Conservation (phyloP, 2,329 filamentous ascomycete species). For the Paraphoma sp. region DNA sequence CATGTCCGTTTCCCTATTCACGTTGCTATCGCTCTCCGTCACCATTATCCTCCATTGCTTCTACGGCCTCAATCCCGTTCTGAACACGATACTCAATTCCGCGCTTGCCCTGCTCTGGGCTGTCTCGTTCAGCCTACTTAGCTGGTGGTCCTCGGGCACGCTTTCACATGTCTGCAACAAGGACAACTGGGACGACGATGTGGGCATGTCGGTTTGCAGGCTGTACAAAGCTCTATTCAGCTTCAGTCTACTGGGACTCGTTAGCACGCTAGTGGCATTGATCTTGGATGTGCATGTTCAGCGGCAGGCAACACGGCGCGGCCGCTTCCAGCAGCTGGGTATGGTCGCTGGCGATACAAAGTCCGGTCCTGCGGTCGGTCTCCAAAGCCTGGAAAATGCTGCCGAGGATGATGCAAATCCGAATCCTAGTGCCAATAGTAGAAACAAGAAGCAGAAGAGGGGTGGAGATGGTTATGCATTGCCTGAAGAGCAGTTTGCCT, state of each 20-base stretch:
- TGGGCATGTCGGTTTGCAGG: constrained; percentile 63
- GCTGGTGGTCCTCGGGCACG: constrained; percentile 62
- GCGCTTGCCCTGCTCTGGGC: constrained; percentile 60
- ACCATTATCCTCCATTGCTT: constrained; percentile 61
- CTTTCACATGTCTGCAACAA: constrained; percentile 59
- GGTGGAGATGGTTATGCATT: constrained; percentile 48
- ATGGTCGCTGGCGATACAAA: constrained; percentile 43
- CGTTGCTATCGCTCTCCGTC: constrained; percentile 54
- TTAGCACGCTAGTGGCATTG: constrained; percentile 56
- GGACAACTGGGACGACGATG: constrained; percentile 60
- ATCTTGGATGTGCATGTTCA: constrained; percentile 59
- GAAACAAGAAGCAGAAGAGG: constrained; percentile 7
- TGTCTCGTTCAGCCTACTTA: constrained; percentile 58
- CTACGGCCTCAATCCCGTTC: constrained; percentile 58
- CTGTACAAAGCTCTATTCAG: constrained; percentile 67
- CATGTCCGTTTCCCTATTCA: constrained; percentile 58
- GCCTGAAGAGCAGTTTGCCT: constrained; percentile 52
- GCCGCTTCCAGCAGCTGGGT: constrained; percentile 58
- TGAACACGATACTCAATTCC: constrained; percentile 59
- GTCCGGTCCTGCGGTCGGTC: constrained; percentile 19
- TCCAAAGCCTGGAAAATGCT: constrained; percentile 2
- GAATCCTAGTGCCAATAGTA: constrained; percentile 25
- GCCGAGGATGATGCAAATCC: constrained; percentile 27
- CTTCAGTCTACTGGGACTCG: constrained; percentile 58
- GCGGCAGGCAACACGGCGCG: constrained; percentile 49